Evolutionary conservation across 1,284 basidiomycete species (phyloP).

Genomic region (Gastroboletus turbinatus): DNA sequence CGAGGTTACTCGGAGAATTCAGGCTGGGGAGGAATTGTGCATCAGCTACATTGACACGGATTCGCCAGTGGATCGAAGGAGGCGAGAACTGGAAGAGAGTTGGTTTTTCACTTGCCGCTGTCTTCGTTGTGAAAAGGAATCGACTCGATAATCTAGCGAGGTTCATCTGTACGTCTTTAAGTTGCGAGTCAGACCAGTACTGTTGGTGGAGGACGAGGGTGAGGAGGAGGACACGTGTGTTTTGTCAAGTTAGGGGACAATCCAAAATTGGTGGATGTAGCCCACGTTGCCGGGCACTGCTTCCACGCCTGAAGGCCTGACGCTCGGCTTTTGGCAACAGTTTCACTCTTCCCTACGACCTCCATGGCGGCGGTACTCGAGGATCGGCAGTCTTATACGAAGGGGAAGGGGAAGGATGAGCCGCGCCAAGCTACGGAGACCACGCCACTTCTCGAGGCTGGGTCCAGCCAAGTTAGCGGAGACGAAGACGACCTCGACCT

Average conservation of each 20-base stretch:
- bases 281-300: conserved; percentile 22
- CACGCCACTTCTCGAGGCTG: conserved; percentile 33
- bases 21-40: conserved; percentile 55
- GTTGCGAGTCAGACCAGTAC: neutral
- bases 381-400: conserved; percentile 13
- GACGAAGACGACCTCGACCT: conserved; percentile 15
- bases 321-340: neutral
- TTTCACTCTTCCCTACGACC: conserved; percentile 10
- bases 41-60: conserved; percentile 54
- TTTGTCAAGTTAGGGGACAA: neutral
- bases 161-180: neutral
- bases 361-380: conserved; percentile 24
- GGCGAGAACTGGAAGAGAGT: conserved; percentile 39
- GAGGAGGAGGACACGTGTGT: neutral
- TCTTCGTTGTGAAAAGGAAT: conserved; percentile 27
- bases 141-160: neutral
- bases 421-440: conserved; percentile 30
- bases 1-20: conserved; percentile 45
- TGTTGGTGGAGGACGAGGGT: neutral
- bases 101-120: conserved; percentile 61
- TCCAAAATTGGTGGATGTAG: conserved; percentile 2
- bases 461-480: conserved; percentile 19
- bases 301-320: neutral
- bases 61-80: conserved; percentile 39
- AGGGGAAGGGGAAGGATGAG: conserved; percentile 34